These are phyloP conservation scores for Kitagawia praeruptora DNA, from an alignment of 129 eudicot genomes.

Conservation along the genomic window DNA sequence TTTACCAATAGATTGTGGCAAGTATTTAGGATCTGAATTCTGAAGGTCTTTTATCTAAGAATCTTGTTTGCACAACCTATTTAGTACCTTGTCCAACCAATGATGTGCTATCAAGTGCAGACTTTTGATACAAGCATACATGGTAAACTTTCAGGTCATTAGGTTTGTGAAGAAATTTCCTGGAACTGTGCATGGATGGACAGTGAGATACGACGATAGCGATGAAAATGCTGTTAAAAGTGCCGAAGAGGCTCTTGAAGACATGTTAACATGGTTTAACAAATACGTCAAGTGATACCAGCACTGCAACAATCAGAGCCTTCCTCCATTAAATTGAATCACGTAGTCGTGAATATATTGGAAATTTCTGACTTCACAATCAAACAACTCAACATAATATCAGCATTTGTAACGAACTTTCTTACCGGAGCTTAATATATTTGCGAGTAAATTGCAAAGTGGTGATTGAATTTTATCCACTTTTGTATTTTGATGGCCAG, in stretches of 20 bases:
- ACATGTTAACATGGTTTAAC: constrained; percentile 33
- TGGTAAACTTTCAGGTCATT: constrained; percentile 19
- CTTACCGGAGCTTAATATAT: no score
- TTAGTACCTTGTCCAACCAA: background rate
- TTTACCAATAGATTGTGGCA: background rate
- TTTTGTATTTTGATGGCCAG: no score
- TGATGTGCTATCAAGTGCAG: background rate
- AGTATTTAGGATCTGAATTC: background rate
- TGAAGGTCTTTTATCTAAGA: background rate
- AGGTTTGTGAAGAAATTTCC: constrained; percentile 37
- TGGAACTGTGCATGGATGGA: constrained; percentile 43
- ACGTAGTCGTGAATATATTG: background rate
- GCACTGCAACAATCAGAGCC: background rate
- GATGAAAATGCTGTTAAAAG: constrained; percentile 25
- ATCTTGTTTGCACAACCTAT: background rate
- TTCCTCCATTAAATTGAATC: background rate
- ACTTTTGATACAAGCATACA: background rate
- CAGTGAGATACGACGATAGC: constrained; percentile 29
- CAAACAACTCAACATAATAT: no score
- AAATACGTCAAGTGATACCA: constrained; percentile 15
- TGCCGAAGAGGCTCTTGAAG: constrained; percentile 39
- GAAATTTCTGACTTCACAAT: background rate
- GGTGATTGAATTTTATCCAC: no score
- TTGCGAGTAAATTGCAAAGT: background rate
- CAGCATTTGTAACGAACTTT: no score